These are phyloP conservation scores for Micractinium conductrix DNA, from an alignment of 139 green algal genomes.

Conservation along the genomic window DNA sequence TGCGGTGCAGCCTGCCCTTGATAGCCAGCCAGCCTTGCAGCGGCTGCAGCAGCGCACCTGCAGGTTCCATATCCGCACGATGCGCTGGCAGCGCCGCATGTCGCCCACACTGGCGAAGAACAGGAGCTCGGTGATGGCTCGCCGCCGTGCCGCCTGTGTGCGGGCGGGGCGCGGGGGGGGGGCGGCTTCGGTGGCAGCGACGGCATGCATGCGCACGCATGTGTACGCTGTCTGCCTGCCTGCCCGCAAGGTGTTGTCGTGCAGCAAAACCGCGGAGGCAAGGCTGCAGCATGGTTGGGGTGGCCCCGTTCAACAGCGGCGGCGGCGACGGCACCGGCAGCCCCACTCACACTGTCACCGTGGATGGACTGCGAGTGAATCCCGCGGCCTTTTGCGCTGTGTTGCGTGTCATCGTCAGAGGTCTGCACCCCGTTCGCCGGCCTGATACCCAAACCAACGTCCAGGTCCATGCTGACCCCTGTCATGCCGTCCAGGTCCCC, in stretches of 20 bases:
- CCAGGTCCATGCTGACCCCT: not conserved
- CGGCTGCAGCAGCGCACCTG: conserved; percentile 55
- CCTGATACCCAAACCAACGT: not conserved
- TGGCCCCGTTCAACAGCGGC: not conserved
- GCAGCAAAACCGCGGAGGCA: too few species aligned
- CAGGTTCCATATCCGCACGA: conserved; percentile 76
- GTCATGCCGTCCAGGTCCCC: not conserved
- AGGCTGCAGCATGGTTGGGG: too few species aligned
- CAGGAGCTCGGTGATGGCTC: conserved; percentile 89
- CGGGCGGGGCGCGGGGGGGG: too few species aligned
- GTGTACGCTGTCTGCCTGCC: too few species aligned
- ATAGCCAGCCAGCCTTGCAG: too few species aligned
- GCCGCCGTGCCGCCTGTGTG: conserved; percentile 76
- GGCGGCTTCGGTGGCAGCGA: too few species aligned
- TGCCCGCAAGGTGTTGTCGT: too few species aligned
- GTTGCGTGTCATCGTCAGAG: conserved; percentile 24
- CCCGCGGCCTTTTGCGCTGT: not conserved
- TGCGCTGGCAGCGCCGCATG: conserved; percentile 71
- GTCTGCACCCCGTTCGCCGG: conserved; percentile 9
- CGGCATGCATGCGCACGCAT: too few species aligned
- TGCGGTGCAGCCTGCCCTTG: too few species aligned
- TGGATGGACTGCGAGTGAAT: conserved; percentile 48
- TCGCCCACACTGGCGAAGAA: conserved; percentile 91
- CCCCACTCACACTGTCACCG: conserved; percentile 35
- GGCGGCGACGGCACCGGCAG: not conserved